Base-by-base conservation (phyloP, 176 grass and related monocot genomes). In the Eleusine coracana region DNA sequence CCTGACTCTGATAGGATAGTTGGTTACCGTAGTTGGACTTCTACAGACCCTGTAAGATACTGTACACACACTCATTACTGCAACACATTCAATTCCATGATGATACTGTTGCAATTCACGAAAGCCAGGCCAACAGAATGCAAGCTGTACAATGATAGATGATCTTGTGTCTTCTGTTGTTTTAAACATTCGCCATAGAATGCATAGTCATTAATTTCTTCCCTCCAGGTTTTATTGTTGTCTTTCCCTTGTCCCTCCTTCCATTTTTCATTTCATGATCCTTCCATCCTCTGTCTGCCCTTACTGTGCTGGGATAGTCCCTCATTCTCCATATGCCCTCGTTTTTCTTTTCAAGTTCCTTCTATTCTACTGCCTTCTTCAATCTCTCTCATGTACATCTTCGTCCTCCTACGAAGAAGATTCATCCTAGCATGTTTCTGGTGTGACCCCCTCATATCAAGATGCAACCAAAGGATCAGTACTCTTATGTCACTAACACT, bases 1-100 rank as follows among this genome's bases (percentile, higher is more conserved):
- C 11, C 68, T 86, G 56, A 80, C 48, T 80, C 56, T 28, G 44
- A 52, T 73, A 29, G 29, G 18, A 45, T 29, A 74, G 71, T 55
- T 74, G 71, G 8, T 17, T 77, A 18, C 25, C 77, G 54, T 40
- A 68, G 38, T 46, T 23, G 62, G 23, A 80, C 62, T 56, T 67
- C 14, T 0, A 64, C 27, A 67, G 58, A 74, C 14, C 56, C 45
- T 66, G 12, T 2, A 75, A 44, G 56, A 86, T 44, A 34, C 3
- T 68, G 56, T 74, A 42, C 36, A 17, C 0, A 25, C 50, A 49
- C 10, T 68, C 14, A 42, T 70, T 39, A 51, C 15, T 51, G 13
- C 56, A 58, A 41, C 12, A 44, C 39, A 29, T 80, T 80, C 25
- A 56, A 31, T 71, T 70, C 13, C 61, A 77, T 64, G 54, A 71